phyloP scores from a whole-genome alignment of 371 early-diverging fungal species.

The Mucor plumbeus region DNA sequence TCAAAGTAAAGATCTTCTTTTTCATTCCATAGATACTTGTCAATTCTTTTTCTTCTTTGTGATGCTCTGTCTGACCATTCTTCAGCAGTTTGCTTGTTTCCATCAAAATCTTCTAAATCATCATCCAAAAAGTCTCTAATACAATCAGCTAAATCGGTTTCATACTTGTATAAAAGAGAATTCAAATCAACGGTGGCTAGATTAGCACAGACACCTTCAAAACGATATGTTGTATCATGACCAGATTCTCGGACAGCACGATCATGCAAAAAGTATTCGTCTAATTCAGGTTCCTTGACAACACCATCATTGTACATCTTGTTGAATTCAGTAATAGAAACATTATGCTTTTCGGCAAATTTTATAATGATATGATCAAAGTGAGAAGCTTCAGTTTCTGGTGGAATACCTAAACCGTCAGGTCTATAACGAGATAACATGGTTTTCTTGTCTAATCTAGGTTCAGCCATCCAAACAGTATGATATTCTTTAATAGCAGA shows the following conservation, averaged over 20 bases:
- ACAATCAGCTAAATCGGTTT: constrained; percentile 80
- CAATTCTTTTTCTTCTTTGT: constrained; percentile 53
- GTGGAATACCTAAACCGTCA: constrained; percentile 92
- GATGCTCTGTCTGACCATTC: constrained; percentile 56
- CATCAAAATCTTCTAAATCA: constrained; percentile 50
- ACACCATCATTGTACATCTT: constrained; percentile 63
- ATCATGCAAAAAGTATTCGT: constrained; percentile 93
- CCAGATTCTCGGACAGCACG: constrained; percentile 95
- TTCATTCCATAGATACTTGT: constrained; percentile 70
- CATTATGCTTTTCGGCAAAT: constrained; percentile 70
- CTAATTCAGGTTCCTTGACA: constrained; percentile 79
- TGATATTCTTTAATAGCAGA: constrained; percentile 91
- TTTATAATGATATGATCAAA: constrained; percentile 87
- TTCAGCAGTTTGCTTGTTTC: constrained; percentile 39
- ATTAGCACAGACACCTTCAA: constrained; percentile 87
- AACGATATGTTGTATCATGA: constrained; percentile 93
- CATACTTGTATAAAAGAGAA: constrained; percentile 89
- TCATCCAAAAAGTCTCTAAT: constrained; percentile 67
- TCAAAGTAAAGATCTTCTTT: constrained; percentile 59
- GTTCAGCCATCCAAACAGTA: constrained; percentile 84
- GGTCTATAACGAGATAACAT: constrained; percentile 84
- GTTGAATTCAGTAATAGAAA: constrained; percentile 72
- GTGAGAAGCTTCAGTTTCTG: constrained; percentile 93
- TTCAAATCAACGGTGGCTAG: constrained; percentile 92
- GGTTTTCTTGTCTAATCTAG: constrained; percentile 73